Evolutionary conservation across 352 stramenopile species (phyloP), one percentile per base, ranked within the genome.

Genomic region (Pythium coloratum): DNA sequence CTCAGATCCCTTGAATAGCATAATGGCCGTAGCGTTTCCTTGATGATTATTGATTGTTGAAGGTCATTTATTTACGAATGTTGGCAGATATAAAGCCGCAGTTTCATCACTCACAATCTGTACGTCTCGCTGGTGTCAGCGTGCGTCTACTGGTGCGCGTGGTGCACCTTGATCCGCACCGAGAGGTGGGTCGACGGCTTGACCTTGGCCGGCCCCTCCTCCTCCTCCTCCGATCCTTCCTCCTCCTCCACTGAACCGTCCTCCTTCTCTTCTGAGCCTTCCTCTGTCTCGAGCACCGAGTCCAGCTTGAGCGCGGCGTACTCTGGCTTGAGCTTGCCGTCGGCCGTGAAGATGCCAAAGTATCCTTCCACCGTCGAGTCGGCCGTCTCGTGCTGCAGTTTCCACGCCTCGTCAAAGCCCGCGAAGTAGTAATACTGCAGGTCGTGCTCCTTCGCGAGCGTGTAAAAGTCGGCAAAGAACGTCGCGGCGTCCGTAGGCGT

Each of bases 371-470:
- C 81, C 32, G 82, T 89, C 59, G 76, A 72, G 70, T 88, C 79
- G 47, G 72, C 78, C 24, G 71, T 68, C 28, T 78, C 73, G 34
- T 70, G 79, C 33, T 70, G 62, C 61, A 88, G 67, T 70, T 89
- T 88, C 80, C 82, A 92, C 32, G 68, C 49, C 63, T 81, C 76
- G 69, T 91, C 83, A 56, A 88, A 89, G 53, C 67, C 82, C 20
- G 78, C 78, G 65, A 89, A 92, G 70, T 87, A 92, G 61, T 77
- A 92, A 76, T 90, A 92, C 59, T 65, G 72, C 18, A 85, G 60
- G 32, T 80, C 59, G 38, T 86, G 76, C 57, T 77, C 62, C 50
- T 68, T 66, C 0, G 84, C 84, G 10, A 88, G 63, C 38, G 72
- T 66, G 67, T 86, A 84, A 36, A 92, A 92, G 34, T 90, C 79